Base-by-base conservation (phyloP, 192 early-diverging fungal species). In the Podila epicladia region DNA sequence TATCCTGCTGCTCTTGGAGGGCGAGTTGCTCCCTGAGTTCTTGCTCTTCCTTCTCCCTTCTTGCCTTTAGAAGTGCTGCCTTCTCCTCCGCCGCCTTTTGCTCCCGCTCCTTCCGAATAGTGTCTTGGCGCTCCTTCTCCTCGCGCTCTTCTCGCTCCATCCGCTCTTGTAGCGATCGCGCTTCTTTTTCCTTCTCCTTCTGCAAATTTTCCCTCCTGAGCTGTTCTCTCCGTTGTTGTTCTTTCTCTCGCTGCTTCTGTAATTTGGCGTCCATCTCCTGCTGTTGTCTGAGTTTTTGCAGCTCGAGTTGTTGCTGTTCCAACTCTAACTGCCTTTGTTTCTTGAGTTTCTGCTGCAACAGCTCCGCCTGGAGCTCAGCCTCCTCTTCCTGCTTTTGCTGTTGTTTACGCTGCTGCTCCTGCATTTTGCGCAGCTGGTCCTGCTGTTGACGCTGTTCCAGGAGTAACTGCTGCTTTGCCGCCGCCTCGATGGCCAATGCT, bases 381-480 rank as follows among this genome's bases (percentile, higher is more conserved):
- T 67, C 60, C 41, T 68, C 58, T 41, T 72, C 64, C 35, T 66
- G 77, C 51, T 66, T 80, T 35, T 55, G 68, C 35, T 73, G 64
- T 55, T 72, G 38, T 28, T 84, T 74, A 19, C 73, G 62, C 45
- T 61, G 72, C 33, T 80, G 70, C 41, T 79, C 64, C 29, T 61
- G 64, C 19, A 55, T 55, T 26, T 26, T 57, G 55, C 60, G 51
- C 9, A 28, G 64, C 28, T 67, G 41, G 19, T 65, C 76, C 33
- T 80, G 75, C 1, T 59, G 73, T 15, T 83, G 82, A 8, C 82
- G 69, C 57, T 76, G 73, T 31, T 83, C 82, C 62, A 48, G 12
- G 4, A 67, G 63, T 69, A 66, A 71, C 45, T 73, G 84, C 69
- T 82, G 73, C 20, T 65, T 78, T 5, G 67, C 71, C 1, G 75